phyloP scores from a whole-genome alignment of 495 filamentous ascomycete genomes.

The Symbiotaphrina buchneri region DNA sequence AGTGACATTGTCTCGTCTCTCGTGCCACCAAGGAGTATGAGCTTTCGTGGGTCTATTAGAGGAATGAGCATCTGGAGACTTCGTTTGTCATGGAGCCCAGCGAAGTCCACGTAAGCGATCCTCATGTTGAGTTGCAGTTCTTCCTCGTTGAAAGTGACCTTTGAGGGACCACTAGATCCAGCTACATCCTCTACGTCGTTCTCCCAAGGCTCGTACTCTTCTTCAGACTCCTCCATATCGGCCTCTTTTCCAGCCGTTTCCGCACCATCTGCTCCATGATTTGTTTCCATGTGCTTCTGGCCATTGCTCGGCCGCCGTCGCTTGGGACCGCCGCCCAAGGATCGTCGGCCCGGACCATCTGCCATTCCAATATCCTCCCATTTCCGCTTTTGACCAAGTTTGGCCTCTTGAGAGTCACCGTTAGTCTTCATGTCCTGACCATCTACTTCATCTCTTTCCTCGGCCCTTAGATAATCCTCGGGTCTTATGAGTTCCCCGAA shows the following conservation, averaged over 20 bases:
- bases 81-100: constrained; percentile 78
- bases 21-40: constrained; percentile 70
- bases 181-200: constrained; percentile 26
- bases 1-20: constrained; percentile 53
- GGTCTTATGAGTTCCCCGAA: constrained; percentile 85
- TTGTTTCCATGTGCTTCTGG: not conserved
- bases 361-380: constrained; percentile 46
- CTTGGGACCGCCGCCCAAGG: constrained; percentile 7
- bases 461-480: constrained; percentile 83
- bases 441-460: constrained; percentile 73
- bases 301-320: constrained; percentile 8
- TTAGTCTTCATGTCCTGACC: constrained; percentile 21
- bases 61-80: constrained; percentile 88
- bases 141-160: constrained; percentile 36
- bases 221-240: constrained; percentile 4
- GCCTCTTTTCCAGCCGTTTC: constrained; percentile 7
- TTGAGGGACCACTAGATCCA: constrained; percentile 43
- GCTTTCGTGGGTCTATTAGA: constrained; percentile 77
- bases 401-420: constrained; percentile 23
- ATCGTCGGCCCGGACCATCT: constrained; percentile 7
- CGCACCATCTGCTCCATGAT: constrained; percentile 3
- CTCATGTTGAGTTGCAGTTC: constrained; percentile 42
- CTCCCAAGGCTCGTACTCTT: constrained; percentile 8
- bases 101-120: constrained; percentile 77
- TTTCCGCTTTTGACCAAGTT: constrained; percentile 78